phyloP scores from a whole-genome alignment of 352 stramenopile genomes.

The Thalassiosira livingstoniorum region DNA sequence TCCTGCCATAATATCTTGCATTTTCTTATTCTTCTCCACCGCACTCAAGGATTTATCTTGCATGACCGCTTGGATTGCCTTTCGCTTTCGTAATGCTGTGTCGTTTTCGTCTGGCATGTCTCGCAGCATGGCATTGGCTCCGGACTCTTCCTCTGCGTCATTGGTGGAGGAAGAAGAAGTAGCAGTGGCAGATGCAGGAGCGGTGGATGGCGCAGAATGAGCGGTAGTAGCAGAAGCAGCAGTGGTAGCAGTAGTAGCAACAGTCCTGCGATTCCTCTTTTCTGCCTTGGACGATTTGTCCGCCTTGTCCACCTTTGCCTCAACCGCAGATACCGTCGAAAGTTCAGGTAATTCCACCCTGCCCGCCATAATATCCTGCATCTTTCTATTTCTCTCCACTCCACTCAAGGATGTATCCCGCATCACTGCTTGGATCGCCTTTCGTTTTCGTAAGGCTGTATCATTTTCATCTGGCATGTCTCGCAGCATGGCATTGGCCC shows the following conservation, averaged over 20 bases:
- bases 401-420: neutral
- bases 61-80: constrained; percentile 32
- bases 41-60: constrained; percentile 17
- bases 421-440: neutral
- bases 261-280: neutral
- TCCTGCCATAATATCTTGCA: constrained; percentile 27
- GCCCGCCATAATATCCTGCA: constrained; percentile 4
- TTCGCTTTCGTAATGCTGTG: constrained; percentile 13
- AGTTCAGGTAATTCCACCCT: neutral
- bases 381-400: constrained; percentile 18
- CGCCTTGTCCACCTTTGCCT: neutral
- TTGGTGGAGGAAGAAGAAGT: neutral
- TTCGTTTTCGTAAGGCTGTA: constrained; percentile 15
- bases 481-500: constrained; percentile 12
- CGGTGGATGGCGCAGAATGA: no score
- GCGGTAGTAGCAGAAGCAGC: no score
- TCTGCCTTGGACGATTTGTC: neutral
- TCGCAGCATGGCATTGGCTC: constrained; percentile 9
- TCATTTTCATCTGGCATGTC: constrained; percentile 32
- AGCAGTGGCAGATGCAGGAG: no score
- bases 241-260: no score
- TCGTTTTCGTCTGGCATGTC: constrained; percentile 24
- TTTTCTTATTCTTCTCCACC: constrained; percentile 15
- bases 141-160: neutral
- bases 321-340: neutral